These are phyloP conservation scores for Xylariaceae sp. DNA, from an alignment of 2,329 filamentous ascomycete genomes.

Conservation along the genomic window DNA sequence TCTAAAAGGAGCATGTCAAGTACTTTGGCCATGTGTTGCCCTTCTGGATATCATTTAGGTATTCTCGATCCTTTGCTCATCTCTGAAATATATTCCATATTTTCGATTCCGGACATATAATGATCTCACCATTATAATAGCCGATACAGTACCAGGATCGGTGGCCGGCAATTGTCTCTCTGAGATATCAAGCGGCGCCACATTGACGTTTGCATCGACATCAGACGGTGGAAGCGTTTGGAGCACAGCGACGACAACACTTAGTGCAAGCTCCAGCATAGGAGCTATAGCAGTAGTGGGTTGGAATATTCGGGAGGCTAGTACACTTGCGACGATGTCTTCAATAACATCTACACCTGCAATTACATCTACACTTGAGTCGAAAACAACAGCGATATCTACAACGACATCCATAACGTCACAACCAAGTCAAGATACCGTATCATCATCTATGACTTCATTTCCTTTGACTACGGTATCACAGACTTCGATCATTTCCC, in stretches of 20 bases:
- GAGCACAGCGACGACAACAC: conserved; percentile 13
- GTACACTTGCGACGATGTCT: neutral
- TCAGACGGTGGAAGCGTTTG: conserved; percentile 3
- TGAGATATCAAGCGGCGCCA: conserved; percentile 8
- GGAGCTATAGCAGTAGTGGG: conserved; percentile 18
- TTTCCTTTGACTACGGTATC: neutral
- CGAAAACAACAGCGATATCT: neutral
- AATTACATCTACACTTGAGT: neutral
- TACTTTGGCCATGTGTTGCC: conserved; percentile 20
- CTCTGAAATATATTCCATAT: neutral
- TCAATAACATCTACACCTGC: neutral
- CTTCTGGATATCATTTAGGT: conserved; percentile 13
- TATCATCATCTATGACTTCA: neutral
- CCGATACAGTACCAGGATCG: conserved; percentile 11
- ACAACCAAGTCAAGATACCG: neutral
- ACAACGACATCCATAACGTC: neutral
- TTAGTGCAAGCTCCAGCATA: conserved; percentile 7
- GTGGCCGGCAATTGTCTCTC: conserved; percentile 15
- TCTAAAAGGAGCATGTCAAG: conserved; percentile 11
- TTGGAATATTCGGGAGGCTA: conserved; percentile 12
- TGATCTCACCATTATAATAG: conserved; percentile 7
- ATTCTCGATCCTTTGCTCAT: neutral
- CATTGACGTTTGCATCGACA: conserved; percentile 16
- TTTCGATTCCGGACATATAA: too few species aligned
- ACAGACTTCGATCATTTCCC: too few species aligned